phyloP scores from a whole-genome alignment of 129 eudicot genomes.

The Lactuca sativa region DNA sequence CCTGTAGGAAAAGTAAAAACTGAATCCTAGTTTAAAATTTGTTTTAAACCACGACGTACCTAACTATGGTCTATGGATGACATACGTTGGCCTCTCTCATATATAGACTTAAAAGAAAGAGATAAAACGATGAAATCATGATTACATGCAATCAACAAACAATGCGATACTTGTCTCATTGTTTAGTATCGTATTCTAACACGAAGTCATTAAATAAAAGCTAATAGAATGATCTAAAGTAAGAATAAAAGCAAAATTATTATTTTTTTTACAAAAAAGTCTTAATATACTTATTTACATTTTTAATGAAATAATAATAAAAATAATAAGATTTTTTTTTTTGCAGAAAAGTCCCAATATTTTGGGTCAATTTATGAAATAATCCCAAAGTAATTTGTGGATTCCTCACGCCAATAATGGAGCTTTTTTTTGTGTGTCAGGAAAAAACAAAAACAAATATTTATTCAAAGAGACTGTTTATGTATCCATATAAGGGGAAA shows the following conservation, averaged over 20 bases:
- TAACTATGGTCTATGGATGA: not conserved
- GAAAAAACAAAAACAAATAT: conserved; percentile 1
- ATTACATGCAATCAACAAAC: not conserved
- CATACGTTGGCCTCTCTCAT: not conserved
- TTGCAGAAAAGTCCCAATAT: too few relatives aligned
- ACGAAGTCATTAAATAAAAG: conserved; percentile 3
- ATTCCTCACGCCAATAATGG: not conserved
- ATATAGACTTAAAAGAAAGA: not conserved
- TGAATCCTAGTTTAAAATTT: too few relatives aligned
- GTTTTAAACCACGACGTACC: not conserved
- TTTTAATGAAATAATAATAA: too few relatives aligned
- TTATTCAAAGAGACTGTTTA: conserved; percentile 13
- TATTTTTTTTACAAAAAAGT: too few relatives aligned
- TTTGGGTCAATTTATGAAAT: too few relatives aligned
- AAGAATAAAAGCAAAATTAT: conserved; percentile 21
- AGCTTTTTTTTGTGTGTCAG: not conserved
- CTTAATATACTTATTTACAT: too few relatives aligned
- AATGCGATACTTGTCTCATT: not conserved
- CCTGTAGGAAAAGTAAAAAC: too few relatives aligned
- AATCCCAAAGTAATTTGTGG: not conserved
- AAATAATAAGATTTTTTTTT: too few relatives aligned
- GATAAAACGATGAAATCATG: not conserved
- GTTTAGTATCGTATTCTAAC: conserved; percentile 21
- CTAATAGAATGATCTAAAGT: conserved; percentile 11
- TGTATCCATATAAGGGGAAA: not conserved